Evolutionary conservation across 1,284 basidiomycete species (phyloP), one percentile per base, ranked within the genome.

Genomic region (Bondarzewia mesenterica): DNA sequence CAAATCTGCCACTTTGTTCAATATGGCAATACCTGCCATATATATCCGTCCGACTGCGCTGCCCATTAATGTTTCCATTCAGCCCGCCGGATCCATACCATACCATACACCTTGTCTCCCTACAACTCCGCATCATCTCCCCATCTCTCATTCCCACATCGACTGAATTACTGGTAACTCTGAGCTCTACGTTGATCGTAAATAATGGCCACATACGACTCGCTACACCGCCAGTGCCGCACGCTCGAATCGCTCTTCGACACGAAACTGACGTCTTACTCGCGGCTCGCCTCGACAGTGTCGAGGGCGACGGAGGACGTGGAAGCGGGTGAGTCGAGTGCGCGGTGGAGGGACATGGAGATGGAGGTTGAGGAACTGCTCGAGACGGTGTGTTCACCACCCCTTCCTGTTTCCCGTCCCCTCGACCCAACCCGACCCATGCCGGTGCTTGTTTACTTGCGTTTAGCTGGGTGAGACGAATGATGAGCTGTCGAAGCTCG

Each of bases 211-310:
- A 80, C 71, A 53, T 89, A 89, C 66, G 88, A 90, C 58, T 76
- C 81, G 49, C 69, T 90, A 36, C 85, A 93, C 59, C 74, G 90
- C 53, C 90, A 94, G 68, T 92, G 89, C 63, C 77, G 93, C 57
- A 93, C 91, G 6, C 80, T 96, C 26, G 93, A 96, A 65, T 86
- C 89, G 38, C 78, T 93, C 22, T 87, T 97, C 56, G 91, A 96
- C 63, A 74, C 88, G 29, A 93, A 96, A 64, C 76, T 98, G 18
- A 90, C 90, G 0, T 75, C 88, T 6, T 98, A 97, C 66, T 84
- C 89, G 20, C 86, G 89, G 54, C 73, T 96, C 29, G 91, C 89
- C 4, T 80, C 86, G 3, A 77, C 79, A 22, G 81, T 94, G 53
- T 78, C 84, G 0, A 77, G 74, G 45, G 70, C 68, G 12, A 42